Percentiles rank a stretch among this genome's conserved stretches.
Conservation (phyloP, 768 basidiomycete species). For the Neoboletus brunneissimus region DNA sequence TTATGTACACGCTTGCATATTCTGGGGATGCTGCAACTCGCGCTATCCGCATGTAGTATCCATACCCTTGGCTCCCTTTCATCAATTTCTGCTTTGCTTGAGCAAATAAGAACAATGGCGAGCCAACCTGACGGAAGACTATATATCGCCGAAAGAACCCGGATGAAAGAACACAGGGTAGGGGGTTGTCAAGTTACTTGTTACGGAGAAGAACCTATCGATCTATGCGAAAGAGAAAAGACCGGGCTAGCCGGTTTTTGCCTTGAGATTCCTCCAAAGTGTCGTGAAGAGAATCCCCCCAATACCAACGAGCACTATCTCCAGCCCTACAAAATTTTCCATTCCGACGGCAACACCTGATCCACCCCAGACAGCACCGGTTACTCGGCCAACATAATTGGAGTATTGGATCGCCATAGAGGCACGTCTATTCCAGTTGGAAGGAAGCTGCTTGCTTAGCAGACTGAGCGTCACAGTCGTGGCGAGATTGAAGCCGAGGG, state of each 20-base stretch:
- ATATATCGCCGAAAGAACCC: neutral
- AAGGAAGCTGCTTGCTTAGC: slow-evolving; percentile 66
- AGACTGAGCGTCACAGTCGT: slow-evolving; percentile 66
- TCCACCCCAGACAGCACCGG: slow-evolving; percentile 68
- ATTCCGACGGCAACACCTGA: slow-evolving; percentile 54
- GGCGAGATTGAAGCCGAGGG: slow-evolving; percentile 72
- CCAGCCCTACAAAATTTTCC: slow-evolving; percentile 55
- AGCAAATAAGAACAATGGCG: neutral
- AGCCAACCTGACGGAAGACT: neutral
- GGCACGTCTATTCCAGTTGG: slow-evolving; percentile 55
- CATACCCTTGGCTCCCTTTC: neutral
- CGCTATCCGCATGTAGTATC: neutral
- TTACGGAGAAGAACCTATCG: neutral
- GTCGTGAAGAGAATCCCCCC: slow-evolving; percentile 52
- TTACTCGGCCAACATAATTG: slow-evolving; percentile 63
- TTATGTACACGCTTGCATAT: neutral
- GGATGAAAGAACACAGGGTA: neutral
- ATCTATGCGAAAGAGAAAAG: neutral
- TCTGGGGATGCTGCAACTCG: neutral
- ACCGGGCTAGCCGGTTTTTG: slow-evolving; percentile 53
- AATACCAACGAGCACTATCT: slow-evolving; percentile 58
- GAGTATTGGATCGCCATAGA: slow-evolving; percentile 64
- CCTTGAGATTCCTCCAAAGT: slow-evolving; percentile 63
- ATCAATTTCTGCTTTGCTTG: slow-evolving; percentile 4
- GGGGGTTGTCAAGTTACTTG: neutral